phyloP scores from a whole-genome alignment of 805 yeast species.

The Ogataea polymorpha region DNA sequence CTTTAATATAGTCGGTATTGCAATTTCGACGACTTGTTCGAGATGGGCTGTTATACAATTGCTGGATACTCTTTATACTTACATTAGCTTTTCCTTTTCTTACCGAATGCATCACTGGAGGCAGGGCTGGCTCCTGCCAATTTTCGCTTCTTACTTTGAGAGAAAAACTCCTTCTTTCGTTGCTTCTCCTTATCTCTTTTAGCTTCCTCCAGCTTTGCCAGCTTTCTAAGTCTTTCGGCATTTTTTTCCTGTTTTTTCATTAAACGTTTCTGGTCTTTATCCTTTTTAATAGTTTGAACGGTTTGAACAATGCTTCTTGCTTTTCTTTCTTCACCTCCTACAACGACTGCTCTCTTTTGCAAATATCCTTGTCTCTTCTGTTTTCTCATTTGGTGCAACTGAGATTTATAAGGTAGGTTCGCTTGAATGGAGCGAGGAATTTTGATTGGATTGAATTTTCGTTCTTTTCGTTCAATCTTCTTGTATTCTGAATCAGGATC shows the following conservation, averaged over 20 bases:
- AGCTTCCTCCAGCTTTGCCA: constrained; percentile 70
- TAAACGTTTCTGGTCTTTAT: constrained; percentile 75
- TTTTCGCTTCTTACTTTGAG: constrained; percentile 63
- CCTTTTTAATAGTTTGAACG: constrained; percentile 78
- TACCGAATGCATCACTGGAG: constrained; percentile 23
- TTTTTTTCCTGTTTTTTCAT: constrained; percentile 74
- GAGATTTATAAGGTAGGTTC: constrained; percentile 87
- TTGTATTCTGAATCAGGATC: constrained; percentile 48
- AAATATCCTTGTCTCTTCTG: constrained; percentile 78
- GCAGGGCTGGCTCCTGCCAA: constrained; percentile 30
- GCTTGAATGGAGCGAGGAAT: constrained; percentile 79
- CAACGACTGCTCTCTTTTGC: constrained; percentile 88
- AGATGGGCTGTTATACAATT: too few species aligned
- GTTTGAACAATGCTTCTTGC: constrained; percentile 86
- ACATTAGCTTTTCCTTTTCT: constrained; percentile 1
- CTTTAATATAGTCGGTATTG: too few species aligned
- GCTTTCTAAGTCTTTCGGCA: constrained; percentile 66
- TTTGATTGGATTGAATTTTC: constrained; percentile 82
- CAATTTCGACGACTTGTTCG: too few species aligned
- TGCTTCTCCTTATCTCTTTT: constrained; percentile 75
- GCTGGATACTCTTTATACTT: too few species aligned
- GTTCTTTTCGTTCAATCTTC: constrained; percentile 78
- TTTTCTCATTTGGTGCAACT: constrained; percentile 83
- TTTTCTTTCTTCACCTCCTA: constrained; percentile 90
- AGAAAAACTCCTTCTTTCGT: constrained; percentile 83